Percentiles rank a stretch among this genome's conserved stretches.
Conservation (phyloP, 371 early-diverging fungal genomes). For the Mucor mucedo region DNA sequence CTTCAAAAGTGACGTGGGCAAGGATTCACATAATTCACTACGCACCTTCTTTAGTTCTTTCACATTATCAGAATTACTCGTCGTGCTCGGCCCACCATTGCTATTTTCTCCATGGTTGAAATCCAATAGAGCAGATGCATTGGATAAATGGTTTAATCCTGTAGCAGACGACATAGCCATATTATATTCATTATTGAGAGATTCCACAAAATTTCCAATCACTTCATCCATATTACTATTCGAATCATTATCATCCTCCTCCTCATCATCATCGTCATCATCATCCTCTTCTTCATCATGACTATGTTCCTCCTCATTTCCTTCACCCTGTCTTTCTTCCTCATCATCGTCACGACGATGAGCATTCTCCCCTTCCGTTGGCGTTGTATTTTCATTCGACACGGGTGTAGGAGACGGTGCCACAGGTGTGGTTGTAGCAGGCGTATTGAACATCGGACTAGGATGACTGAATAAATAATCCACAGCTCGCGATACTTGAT, state of each 20-base stretch:
- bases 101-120: background rate
- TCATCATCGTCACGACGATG: slow-evolving; percentile 18
- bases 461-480: slow-evolving; percentile 91
- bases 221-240: slow-evolving; percentile 30
- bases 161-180: slow-evolving; percentile 5
- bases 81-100: background rate
- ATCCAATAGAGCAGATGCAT: background rate
- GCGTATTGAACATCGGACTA: slow-evolving; percentile 36
- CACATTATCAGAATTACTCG: slow-evolving; percentile 26
- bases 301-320: slow-evolving; percentile 24
- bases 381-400: background rate
- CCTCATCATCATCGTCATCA: slow-evolving; percentile 22
- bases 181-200: slow-evolving; percentile 17
- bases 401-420: slow-evolving; percentile 1
- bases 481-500: slow-evolving; percentile 86
- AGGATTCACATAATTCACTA: slow-evolving; percentile 49
- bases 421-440: slow-evolving; percentile 14
- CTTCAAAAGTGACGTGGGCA: slow-evolving; percentile 58
- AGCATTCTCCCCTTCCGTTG: background rate
- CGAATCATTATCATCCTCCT: slow-evolving; percentile 28
- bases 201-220: slow-evolving; percentile 21
- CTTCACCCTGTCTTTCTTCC: slow-evolving; percentile 8
- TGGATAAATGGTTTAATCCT: slow-evolving; percentile 4
- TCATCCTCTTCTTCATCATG: slow-evolving; percentile 30
- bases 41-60: slow-evolving; percentile 58